Evolutionary conservation across 805 yeast genomes (phyloP).

Genomic region (Helenozyma baotianmanensis): DNA sequence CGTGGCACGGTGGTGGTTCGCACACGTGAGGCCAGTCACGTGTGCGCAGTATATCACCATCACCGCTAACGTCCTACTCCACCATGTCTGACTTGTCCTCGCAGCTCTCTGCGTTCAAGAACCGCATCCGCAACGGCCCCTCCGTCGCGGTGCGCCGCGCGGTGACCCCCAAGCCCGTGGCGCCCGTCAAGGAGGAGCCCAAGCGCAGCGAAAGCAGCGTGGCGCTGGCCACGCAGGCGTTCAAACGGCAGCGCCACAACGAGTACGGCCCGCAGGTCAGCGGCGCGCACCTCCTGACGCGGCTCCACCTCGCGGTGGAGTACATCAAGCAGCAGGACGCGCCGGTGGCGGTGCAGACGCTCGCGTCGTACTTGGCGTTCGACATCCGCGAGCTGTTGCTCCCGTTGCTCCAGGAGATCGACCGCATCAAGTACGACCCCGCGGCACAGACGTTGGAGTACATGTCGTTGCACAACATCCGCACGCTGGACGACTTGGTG

Average conservation of each 20-base stretch:
- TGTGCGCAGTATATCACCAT: background rate
- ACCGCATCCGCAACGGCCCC: conserved; percentile 42
- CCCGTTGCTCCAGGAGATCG: conserved; percentile 68
- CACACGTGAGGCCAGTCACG: too few relatives aligned
- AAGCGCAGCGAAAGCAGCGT: conserved; percentile 11
- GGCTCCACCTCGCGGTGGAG: conserved; percentile 87
- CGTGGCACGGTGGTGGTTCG: too few relatives aligned
- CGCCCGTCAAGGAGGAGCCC: conserved; percentile 7
- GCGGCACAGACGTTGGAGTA: conserved; percentile 69
- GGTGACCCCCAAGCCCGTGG: conserved; percentile 21
- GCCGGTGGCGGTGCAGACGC: conserved; percentile 62
- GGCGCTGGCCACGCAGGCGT: conserved; percentile 26
- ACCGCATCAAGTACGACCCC: conserved; percentile 68
- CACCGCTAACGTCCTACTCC: too few relatives aligned
- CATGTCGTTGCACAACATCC: conserved; percentile 83
- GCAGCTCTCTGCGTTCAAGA: conserved; percentile 43
- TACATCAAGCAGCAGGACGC: conserved; percentile 69
- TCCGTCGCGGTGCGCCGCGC: conserved; percentile 28
- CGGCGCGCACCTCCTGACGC: conserved; percentile 76
- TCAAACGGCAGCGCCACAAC: conserved; percentile 31
- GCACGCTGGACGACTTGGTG: conserved; percentile 72
- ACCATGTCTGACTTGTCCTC: conserved; percentile 36
- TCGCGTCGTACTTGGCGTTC: conserved; percentile 62
- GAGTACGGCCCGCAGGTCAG: conserved; percentile 22
- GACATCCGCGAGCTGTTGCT: conserved; percentile 60